phyloP scores from a whole-genome alignment of 805 yeast species.

The Lipomyces yamanashiensis region DNA sequence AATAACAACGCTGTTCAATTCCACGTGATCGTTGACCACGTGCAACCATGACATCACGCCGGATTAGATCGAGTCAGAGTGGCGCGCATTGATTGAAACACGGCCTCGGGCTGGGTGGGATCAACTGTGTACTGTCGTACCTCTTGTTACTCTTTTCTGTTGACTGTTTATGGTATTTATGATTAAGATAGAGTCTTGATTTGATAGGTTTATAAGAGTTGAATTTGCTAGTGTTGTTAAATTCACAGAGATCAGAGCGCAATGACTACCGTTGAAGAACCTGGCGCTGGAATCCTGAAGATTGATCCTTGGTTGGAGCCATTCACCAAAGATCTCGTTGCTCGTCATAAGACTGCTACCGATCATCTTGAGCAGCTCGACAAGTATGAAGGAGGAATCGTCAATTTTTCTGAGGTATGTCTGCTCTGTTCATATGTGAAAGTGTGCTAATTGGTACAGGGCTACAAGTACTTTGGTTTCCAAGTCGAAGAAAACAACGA shows the following conservation, averaged over 20 bases:
- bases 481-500: constrained; percentile 61
- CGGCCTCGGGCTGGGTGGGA: not conserved
- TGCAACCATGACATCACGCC: constrained; percentile 14
- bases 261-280: not conserved
- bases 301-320: constrained; percentile 90
- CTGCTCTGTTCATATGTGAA: not conserved
- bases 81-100: constrained; percentile 4
- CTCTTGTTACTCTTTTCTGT: not conserved
- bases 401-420: constrained; percentile 60
- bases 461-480: constrained; percentile 78
- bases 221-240: not conserved
- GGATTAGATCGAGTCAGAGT: constrained; percentile 9
- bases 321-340: constrained; percentile 64
- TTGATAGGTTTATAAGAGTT: too few relatives aligned
- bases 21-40: constrained; percentile 1
- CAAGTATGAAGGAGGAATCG: constrained; percentile 65
- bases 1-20: not conserved
- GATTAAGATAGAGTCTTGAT: too few relatives aligned
- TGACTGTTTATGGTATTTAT: not conserved
- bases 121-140: not conserved
- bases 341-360: constrained; percentile 68
- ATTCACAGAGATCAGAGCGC: not conserved
- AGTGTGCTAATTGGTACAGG: constrained; percentile 42
- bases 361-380: constrained; percentile 64
- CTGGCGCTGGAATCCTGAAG: constrained; percentile 52